phyloP scores from a whole-genome alignment of 345 rosid genomes.

The Hirschfeldia incana region DNA sequence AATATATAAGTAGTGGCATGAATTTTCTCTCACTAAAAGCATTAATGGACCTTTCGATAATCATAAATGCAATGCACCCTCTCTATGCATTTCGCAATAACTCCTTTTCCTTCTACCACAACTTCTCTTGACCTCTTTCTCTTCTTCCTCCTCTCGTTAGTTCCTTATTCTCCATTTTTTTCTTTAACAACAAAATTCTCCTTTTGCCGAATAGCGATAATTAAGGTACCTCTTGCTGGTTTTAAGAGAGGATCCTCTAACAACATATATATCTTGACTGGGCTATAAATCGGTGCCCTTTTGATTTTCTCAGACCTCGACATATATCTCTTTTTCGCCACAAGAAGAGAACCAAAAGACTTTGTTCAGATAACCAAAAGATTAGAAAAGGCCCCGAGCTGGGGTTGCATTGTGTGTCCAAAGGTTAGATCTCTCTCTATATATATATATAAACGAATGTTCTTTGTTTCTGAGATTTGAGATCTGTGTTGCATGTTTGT shows the following conservation, averaged over 20 bases:
- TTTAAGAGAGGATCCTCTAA: neutral
- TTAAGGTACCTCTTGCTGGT: neutral
- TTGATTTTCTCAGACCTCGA: neutral
- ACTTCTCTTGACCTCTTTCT: constrained; percentile 40
- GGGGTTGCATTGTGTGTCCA: constrained; percentile 24
- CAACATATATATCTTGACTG: constrained; percentile 7
- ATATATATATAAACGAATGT: neutral
- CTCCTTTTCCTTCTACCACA: constrained; percentile 54
- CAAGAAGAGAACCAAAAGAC: constrained; percentile 1
- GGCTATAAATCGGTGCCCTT: neutral
- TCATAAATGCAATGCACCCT: constrained; percentile 80
- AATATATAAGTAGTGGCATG: neutral
- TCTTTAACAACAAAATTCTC: constrained; percentile 15
- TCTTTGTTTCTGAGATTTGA: neutral
- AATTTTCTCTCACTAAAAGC: constrained; percentile 45
- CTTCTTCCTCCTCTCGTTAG: constrained; percentile 33
- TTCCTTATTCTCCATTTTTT: constrained; percentile 13
- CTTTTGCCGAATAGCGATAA: constrained; percentile 10
- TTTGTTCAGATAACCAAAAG: neutral
- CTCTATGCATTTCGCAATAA: constrained; percentile 73
- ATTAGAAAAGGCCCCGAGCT: constrained; percentile 16
- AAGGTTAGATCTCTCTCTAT: constrained; percentile 20
- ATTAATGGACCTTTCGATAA: constrained; percentile 38
- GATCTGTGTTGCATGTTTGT: constrained; percentile 26
- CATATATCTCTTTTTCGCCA: neutral